Evolutionary conservation across 305 asterid genomes (phyloP).

Genomic region (Plantago coronopus): DNA sequence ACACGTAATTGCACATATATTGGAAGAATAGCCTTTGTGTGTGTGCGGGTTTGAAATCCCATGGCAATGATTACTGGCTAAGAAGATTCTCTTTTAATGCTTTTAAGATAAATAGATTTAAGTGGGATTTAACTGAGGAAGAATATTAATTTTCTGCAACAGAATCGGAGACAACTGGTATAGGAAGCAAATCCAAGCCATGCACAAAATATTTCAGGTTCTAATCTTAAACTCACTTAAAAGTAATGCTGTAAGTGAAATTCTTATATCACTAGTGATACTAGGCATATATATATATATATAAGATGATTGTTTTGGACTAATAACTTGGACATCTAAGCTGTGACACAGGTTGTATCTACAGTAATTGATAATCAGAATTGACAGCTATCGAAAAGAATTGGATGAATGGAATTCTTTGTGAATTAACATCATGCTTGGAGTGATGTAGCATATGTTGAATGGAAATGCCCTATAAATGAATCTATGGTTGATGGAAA

Average conservation of each 20-base stretch:
- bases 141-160: slow-evolving; percentile 44
- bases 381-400: slow-evolving; percentile 28
- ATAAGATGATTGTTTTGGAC: slow-evolving; percentile 27
- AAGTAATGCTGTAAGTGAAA: slow-evolving; percentile 23
- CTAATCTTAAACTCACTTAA: slow-evolving; percentile 46
- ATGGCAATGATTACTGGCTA: too few species aligned
- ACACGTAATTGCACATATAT: too few species aligned
- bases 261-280: slow-evolving; percentile 28
- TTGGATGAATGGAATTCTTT: slow-evolving; percentile 21
- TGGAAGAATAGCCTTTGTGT: too few species aligned
- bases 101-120: slow-evolving; percentile 22
- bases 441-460: slow-evolving; percentile 22
- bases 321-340: slow-evolving; percentile 50
- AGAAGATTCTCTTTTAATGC: slow-evolving; percentile 21
- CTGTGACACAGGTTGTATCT: slow-evolving; percentile 54
- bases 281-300: neutral
- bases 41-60: too few species aligned
- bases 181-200: slow-evolving; percentile 70
- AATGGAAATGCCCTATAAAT: slow-evolving; percentile 28
- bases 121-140: slow-evolving; percentile 32
- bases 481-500: slow-evolving; percentile 17
- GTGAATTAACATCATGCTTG: slow-evolving; percentile 25
- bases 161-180: slow-evolving; percentile 62
- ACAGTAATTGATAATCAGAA: slow-evolving; percentile 31
- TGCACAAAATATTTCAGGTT: slow-evolving; percentile 76